These are phyloP conservation scores for Rhipidocladum racemiflorum DNA, from an alignment of 176 grass and related monocot species.

Conservation along the genomic window DNA sequence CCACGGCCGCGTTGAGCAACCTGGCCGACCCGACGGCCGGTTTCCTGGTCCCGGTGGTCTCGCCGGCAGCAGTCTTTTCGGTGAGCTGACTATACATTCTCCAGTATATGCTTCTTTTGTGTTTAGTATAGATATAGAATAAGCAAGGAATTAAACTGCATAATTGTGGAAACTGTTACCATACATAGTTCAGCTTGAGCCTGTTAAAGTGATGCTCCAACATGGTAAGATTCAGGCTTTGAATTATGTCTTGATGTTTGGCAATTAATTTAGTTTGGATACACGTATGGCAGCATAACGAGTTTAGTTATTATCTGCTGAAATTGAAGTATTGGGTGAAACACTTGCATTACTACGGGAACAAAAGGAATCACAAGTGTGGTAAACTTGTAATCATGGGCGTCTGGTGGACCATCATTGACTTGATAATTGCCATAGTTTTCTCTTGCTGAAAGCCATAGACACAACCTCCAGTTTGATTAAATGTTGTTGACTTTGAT, in stretches of 20 bases:
- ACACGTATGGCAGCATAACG: background rate
- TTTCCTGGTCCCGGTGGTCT: slow-evolving; percentile 14
- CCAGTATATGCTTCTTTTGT: background rate
- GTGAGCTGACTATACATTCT: slow-evolving; percentile 24
- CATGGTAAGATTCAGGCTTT: background rate
- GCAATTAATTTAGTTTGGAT: background rate
- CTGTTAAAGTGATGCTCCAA: background rate
- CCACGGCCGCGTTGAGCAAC: slow-evolving; percentile 20
- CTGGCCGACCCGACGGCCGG: background rate
- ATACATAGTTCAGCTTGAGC: background rate
- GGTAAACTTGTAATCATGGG: background rate
- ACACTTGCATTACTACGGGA: background rate
- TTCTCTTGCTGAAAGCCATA: background rate
- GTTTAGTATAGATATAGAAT: background rate
- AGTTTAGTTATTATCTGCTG: background rate
- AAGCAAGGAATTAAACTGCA: background rate
- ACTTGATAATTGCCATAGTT: background rate
- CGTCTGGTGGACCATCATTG: background rate
- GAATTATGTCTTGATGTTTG: background rate
- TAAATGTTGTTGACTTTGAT: background rate
- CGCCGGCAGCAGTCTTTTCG: background rate
- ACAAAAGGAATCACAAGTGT: background rate
- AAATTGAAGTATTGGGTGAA: background rate
- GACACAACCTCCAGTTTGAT: background rate
- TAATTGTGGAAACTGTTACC: background rate